These are phyloP conservation scores for Suillus americanus DNA, from an alignment of 768 basidiomycete genomes.

Conservation along the genomic window DNA sequence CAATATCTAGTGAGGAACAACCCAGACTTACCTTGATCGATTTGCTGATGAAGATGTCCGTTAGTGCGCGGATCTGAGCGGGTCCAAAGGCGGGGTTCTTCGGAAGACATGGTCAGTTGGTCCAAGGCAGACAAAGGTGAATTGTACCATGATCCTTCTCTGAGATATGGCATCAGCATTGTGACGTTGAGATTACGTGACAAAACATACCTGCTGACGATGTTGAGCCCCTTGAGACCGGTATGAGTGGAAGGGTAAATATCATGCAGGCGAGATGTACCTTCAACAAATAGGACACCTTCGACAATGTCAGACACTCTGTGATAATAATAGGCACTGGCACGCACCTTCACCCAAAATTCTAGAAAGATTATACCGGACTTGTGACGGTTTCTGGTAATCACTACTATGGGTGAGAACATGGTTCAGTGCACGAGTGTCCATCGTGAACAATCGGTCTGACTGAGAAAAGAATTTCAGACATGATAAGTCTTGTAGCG, in stretches of 20 bases:
- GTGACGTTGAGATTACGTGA: not conserved
- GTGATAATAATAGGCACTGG: not conserved
- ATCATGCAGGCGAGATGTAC: constrained; percentile 4
- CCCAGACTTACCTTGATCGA: constrained; percentile 40
- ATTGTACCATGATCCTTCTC: constrained; percentile 31
- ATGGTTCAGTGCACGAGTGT: constrained; percentile 62
- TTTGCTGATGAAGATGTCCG: constrained; percentile 57
- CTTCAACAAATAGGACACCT: constrained; percentile 52
- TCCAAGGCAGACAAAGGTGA: not conserved
- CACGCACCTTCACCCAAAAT: constrained; percentile 42
- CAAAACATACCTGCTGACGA: constrained; percentile 35
- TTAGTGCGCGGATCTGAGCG: constrained; percentile 56
- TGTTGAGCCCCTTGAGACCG: constrained; percentile 32
- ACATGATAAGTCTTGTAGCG: not conserved
- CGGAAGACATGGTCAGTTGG: not conserved
- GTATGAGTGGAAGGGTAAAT: not conserved
- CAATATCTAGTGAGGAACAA: constrained; percentile 7
- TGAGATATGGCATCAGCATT: not conserved
- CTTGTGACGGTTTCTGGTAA: constrained; percentile 54
- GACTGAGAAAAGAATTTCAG: constrained; percentile 19
- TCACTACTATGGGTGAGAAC: constrained; percentile 54
- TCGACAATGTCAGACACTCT: not conserved
- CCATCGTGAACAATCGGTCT: constrained; percentile 52
- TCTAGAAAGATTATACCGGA: constrained; percentile 36
- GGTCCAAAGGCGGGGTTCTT: constrained; percentile 70